Evolutionary conservation across 2,329 filamentous ascomycete species (phyloP).

Genomic region (Alternaria brassicae): DNA sequence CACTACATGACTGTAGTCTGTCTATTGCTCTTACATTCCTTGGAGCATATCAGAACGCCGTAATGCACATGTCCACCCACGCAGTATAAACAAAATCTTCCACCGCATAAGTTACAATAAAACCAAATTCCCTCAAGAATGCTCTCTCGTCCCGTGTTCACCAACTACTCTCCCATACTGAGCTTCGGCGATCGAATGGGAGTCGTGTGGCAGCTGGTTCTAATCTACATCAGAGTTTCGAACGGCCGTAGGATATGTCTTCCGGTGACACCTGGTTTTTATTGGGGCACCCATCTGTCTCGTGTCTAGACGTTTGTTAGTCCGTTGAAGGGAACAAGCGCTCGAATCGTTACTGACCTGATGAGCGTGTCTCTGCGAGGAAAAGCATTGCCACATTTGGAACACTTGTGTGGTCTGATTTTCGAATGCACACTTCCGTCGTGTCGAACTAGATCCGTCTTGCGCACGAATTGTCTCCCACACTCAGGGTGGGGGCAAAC

Average conservation of each 20-base stretch:
- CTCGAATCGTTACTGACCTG: conserved; percentile 63
- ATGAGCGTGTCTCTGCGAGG: conserved; percentile 82
- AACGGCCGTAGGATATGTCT: conserved; percentile 7
- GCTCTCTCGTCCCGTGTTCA: neutral
- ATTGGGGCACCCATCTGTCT: conserved; percentile 77
- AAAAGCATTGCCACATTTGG: conserved; percentile 74
- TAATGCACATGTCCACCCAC: conserved; percentile 22
- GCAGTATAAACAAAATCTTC: conserved; percentile 7
- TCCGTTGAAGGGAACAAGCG: neutral
- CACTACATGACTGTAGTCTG: conserved; percentile 12
- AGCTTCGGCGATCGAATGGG: neutral
- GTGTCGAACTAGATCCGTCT: conserved; percentile 74
- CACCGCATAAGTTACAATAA: neutral
- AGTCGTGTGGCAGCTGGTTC: conserved; percentile 15
- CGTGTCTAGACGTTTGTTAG: conserved; percentile 64
- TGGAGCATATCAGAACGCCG: conserved; percentile 22
- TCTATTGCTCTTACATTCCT: conserved; percentile 18
- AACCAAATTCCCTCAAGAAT: conserved; percentile 2
- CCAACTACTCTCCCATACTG: neutral
- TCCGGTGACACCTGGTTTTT: conserved; percentile 46
- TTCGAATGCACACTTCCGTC: conserved; percentile 74
- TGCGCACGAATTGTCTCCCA: conserved; percentile 78
- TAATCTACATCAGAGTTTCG: conserved; percentile 10
- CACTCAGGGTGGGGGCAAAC: conserved; percentile 71
- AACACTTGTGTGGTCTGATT: conserved; percentile 72